phyloP scores from a whole-genome alignment of 1,139 yeast genomes.

The Magnusiomyces magnusii region DNA sequence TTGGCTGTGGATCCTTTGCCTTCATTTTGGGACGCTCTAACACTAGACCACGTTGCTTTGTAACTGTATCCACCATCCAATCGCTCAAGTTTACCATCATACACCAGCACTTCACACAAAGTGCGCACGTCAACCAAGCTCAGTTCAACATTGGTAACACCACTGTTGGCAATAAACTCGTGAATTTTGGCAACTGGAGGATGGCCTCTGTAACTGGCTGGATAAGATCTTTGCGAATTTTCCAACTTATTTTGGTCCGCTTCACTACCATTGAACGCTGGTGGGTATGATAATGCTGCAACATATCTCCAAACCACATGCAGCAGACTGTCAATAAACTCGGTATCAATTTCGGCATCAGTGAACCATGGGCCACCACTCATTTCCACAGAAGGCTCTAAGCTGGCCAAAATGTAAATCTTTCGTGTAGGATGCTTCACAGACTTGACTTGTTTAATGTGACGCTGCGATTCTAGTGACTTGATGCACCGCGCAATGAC shows the following conservation, averaged over 20 bases:
- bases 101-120: slow-evolving; percentile 79
- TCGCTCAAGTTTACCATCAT: slow-evolving; percentile 76
- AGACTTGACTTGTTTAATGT: slow-evolving; percentile 82
- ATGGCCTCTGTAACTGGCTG: slow-evolving; percentile 52
- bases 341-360: slow-evolving; percentile 89
- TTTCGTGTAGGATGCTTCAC: slow-evolving; percentile 96
- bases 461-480: slow-evolving; percentile 71
- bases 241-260: slow-evolving; percentile 6
- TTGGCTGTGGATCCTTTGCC: slow-evolving; percentile 42
- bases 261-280: slow-evolving; percentile 11
- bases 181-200: slow-evolving; percentile 67
- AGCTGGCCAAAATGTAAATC: slow-evolving; percentile 86
- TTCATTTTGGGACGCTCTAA: slow-evolving; percentile 40
- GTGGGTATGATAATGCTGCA: slow-evolving; percentile 67
- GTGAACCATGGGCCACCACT: slow-evolving; percentile 99
- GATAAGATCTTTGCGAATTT: slow-evolving; percentile 36
- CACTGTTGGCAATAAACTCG: slow-evolving; percentile 64
- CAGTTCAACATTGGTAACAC: slow-evolving; percentile 77
- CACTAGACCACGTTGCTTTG: slow-evolving; percentile 49
- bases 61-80: slow-evolving; percentile 40
- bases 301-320: slow-evolving; percentile 85
- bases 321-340: slow-evolving; percentile 76
- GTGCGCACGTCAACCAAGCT: slow-evolving; percentile 67
- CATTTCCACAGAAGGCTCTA: slow-evolving; percentile 91
- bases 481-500: slow-evolving; percentile 83